Evolutionary conservation across 2,329 filamentous ascomycete genomes (phyloP).

Genomic region (Talaromyces sp.): DNA sequence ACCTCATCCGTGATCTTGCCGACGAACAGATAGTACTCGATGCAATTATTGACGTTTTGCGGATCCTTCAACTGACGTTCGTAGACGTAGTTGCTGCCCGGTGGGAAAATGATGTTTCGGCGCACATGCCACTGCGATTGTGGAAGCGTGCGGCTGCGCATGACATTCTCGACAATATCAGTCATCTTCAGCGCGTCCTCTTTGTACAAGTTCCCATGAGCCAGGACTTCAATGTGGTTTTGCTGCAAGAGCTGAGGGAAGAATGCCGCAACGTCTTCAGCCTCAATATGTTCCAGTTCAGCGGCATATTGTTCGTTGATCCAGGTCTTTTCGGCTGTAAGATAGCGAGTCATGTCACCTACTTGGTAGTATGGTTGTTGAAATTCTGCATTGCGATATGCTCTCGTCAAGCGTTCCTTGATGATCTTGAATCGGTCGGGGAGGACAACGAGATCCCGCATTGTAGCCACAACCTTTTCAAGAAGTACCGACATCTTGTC

Average conservation of each 20-base stretch:
- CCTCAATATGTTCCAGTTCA: slow-evolving; percentile 71
- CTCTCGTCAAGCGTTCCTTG: slow-evolving; percentile 75
- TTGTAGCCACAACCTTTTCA: slow-evolving; percentile 79
- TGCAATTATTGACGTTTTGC: slow-evolving; percentile 82
- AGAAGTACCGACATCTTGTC: slow-evolving; percentile 90
- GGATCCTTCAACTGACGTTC: slow-evolving; percentile 76
- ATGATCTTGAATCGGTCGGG: slow-evolving; percentile 88
- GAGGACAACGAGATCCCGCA: slow-evolving; percentile 78
- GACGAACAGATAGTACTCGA: slow-evolving; percentile 72
- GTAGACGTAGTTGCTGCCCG: slow-evolving; percentile 79
- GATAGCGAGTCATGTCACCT: slow-evolving; percentile 73
- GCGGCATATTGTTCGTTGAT: slow-evolving; percentile 74
- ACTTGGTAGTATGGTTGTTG: slow-evolving; percentile 88
- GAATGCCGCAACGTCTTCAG: slow-evolving; percentile 71
- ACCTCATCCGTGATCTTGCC: slow-evolving; percentile 66
- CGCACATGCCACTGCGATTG: slow-evolving; percentile 74
- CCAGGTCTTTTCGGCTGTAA: slow-evolving; percentile 72
- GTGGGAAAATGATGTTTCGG: slow-evolving; percentile 71
- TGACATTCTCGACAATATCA: slow-evolving; percentile 71
- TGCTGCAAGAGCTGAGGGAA: slow-evolving; percentile 77
- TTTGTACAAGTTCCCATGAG: slow-evolving; percentile 90
- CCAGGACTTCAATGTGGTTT: slow-evolving; percentile 80
- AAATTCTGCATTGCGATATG: slow-evolving; percentile 80
- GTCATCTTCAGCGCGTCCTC: slow-evolving; percentile 86
- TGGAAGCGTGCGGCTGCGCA: slow-evolving; percentile 71